These are phyloP conservation scores for Podila verticillata DNA, from an alignment of 192 early-diverging fungal genomes.

Conservation along the genomic window DNA sequence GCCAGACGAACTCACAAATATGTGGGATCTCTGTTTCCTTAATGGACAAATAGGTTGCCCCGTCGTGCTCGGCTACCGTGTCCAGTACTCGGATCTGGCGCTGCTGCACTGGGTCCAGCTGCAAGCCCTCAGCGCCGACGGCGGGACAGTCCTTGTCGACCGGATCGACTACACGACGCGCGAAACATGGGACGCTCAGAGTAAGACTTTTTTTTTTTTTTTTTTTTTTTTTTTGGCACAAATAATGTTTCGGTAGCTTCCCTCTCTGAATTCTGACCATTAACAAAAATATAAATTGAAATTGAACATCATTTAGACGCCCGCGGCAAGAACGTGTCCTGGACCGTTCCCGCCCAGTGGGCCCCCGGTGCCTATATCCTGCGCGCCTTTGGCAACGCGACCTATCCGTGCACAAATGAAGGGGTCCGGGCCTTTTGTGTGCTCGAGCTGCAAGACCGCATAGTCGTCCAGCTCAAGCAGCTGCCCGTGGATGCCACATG, in stretches of 20 bases:
- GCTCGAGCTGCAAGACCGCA: conserved; percentile 13
- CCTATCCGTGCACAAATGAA: conserved; percentile 14
- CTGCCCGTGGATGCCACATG: neutral
- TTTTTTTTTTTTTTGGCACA: neutral
- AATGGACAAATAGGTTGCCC: conserved; percentile 13
- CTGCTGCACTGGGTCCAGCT: conserved; percentile 34
- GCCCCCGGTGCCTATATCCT: conserved; percentile 20
- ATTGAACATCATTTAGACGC: neutral
- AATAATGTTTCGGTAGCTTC: too few species aligned
- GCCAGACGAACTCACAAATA: neutral
- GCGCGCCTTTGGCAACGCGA: conserved; percentile 26
- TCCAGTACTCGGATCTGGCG: conserved; percentile 44
- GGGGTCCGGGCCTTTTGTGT: conserved; percentile 7
- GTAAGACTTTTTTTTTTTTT: neutral
- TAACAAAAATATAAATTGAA: too few species aligned
- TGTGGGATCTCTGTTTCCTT: neutral
- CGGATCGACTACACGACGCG: conserved; percentile 33
- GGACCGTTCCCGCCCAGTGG: conserved; percentile 23
- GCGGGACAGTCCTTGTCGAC: conserved; percentile 13
- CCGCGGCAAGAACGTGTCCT: conserved; percentile 25
- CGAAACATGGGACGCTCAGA: conserved; percentile 23
- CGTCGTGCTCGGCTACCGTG: conserved; percentile 27
- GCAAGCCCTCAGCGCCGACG: conserved; percentile 5
- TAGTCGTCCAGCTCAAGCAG: conserved; percentile 18
- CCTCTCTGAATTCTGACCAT: neutral